Base-by-base conservation (phyloP, 2,329 filamentous ascomycete species). In the Paecilomyces sp. region DNA sequence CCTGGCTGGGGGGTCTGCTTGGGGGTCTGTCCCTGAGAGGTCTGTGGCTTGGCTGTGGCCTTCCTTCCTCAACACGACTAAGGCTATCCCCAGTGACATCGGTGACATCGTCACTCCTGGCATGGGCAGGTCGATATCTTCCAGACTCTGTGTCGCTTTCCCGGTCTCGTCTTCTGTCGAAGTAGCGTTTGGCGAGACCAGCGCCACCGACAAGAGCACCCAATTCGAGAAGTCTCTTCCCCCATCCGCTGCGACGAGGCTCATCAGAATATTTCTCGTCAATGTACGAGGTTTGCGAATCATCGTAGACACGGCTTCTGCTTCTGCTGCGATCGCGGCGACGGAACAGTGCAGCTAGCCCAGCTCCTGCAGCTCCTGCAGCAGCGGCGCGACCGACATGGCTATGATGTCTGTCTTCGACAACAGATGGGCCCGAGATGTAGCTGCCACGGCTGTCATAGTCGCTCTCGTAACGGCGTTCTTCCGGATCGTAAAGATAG, bases 261-360 rank as follows among this genome's bases (percentile, higher is more conserved):
- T 76, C 72, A n/a, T 86, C 82, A 0, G 83, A 83, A 60, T 83
- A 83, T 70, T 91, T 90, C 64, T 91, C 88, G 47, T 88, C 83
- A 34, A 79, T 75, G 63, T 85, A 87, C 57, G 85, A 88, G 3
- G 79, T 80, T 0, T 84, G 87, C 7, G 76, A 77, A 18, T 72
- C 72, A 53, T 78, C 70, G 71, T 79, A 62, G 68, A 68, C 57
- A 67, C 76, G 65, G 72, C 78, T 75, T 61, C 75, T 73, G 70
- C 77, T 72, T 60, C 74, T 76, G 60, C 77, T 78, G 60, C 75
- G 70, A 47, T 76, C 78, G 55, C 72, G 71, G 56, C 71, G 69
- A 58, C 68, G 64, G 60, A 75, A 74, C 59, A 88, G 70, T 15
- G 81, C 81, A 61, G 83, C 83, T 57, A 87, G 67, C 25, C 83